Conservation (phyloP, 345 rosid genomes). For the Pistacia atlantica region DNA sequence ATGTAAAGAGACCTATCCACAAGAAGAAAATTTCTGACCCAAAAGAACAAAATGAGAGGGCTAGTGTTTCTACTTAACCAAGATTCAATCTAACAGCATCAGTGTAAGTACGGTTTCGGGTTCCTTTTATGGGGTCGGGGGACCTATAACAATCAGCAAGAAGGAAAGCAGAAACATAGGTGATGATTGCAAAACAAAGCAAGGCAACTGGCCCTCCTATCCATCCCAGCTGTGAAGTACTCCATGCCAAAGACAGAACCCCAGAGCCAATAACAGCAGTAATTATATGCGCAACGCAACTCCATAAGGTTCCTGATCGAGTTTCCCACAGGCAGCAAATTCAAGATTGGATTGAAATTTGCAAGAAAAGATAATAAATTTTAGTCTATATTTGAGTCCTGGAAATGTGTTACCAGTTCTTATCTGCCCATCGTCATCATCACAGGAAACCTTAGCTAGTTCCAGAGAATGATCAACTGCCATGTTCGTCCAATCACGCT, state of each 20-base stretch:
- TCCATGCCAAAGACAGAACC: slow-evolving; percentile 67
- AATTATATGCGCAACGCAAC: slow-evolving; percentile 49
- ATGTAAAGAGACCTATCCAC: background rate
- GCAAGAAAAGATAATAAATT: background rate
- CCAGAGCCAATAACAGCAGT: slow-evolving; percentile 58
- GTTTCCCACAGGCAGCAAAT: slow-evolving; percentile 12
- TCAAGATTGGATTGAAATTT: slow-evolving; percentile 8
- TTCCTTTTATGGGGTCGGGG: slow-evolving; percentile 46
- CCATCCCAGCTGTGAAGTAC: slow-evolving; percentile 72
- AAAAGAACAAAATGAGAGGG: background rate
- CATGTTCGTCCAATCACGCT: slow-evolving; percentile 2
- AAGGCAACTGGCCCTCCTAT: slow-evolving; percentile 54
- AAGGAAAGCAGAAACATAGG: slow-evolving; percentile 49
- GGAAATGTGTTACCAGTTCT: background rate
- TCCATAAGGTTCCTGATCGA: slow-evolving; percentile 58
- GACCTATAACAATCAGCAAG: slow-evolving; percentile 61
- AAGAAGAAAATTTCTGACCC: background rate
- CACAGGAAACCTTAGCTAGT: too few species aligned
- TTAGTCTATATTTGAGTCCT: background rate
- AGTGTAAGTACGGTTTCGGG: slow-evolving; percentile 40
- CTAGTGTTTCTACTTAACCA: slow-evolving; percentile 30
- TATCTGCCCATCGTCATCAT: too few species aligned
- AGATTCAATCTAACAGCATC: slow-evolving; percentile 48
- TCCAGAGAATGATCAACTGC: too few species aligned
- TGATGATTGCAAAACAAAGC: slow-evolving; percentile 53